A percentile compares a stretch with the other conserved stretches of the same genome.
phyloP scores from a whole-genome alignment of 2,329 filamentous ascomycete species.

The Neonectria sp. region DNA sequence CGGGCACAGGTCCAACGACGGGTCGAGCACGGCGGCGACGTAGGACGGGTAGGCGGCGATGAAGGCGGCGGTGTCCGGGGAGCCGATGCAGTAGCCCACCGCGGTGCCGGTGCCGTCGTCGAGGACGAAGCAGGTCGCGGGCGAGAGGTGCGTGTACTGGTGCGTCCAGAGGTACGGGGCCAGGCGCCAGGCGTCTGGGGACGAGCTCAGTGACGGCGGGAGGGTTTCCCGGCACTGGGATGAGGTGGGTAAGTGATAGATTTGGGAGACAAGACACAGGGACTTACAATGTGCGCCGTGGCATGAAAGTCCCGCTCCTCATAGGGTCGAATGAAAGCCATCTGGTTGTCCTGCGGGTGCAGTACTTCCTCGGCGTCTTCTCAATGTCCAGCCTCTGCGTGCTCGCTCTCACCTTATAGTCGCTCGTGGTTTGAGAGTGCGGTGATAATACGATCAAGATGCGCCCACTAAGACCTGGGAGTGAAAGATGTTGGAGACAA shows the following conservation, averaged over 20 bases:
- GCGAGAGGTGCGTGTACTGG: conserved; percentile 63
- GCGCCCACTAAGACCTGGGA: neutral
- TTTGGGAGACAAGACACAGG: neutral
- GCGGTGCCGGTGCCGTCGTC: conserved; percentile 61
- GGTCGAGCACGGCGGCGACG: conserved; percentile 53
- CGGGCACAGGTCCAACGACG: conserved; percentile 40
- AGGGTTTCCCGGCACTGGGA: conserved; percentile 65
- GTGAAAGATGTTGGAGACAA: neutral
- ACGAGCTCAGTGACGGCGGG: conserved; percentile 57
- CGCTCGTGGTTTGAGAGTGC: neutral
- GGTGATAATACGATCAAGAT: neutral
- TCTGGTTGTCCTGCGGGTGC: conserved; percentile 33
- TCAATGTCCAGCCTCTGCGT: neutral
- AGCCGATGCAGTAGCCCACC: conserved; percentile 67
- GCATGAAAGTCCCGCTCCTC: conserved; percentile 57
- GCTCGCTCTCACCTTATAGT: neutral
- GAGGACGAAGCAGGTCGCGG: conserved; percentile 62
- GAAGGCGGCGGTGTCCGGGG: conserved; percentile 60
- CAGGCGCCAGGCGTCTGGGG: conserved; percentile 53
- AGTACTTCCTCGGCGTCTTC: neutral
- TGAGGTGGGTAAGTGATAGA: neutral
- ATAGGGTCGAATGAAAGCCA: conserved; percentile 64
- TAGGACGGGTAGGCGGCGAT: conserved; percentile 57
- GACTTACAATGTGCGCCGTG: conserved; percentile 58
- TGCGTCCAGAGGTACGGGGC: conserved; percentile 68